Evolutionary conservation across 1,139 yeast species (phyloP), one percentile per base, ranked within the genome.

Genomic region (Diutina mesorugosa): DNA sequence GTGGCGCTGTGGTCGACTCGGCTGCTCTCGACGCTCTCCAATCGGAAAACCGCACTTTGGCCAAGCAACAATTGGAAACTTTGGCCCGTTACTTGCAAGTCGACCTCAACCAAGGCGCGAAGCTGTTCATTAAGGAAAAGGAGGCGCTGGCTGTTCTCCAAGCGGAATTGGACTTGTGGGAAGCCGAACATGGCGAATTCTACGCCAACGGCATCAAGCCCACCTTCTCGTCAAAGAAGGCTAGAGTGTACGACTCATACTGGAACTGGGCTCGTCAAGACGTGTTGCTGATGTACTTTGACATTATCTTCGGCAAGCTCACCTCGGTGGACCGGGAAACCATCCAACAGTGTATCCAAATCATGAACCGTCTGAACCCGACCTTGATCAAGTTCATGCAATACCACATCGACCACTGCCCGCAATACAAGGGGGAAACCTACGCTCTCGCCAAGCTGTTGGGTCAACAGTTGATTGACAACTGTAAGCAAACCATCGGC

Each of bases 181-280:
- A 84, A 65, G 85, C 85, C 60, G 99, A 93, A 74, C 93, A 93
- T 67, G 99, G 99, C 63, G 98, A 93, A 67, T 85, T 85, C 68
- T 93, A 91, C 69, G 93, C 97, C 56, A 80, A 84, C 59, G 98
- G 99, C 69, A 87, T 93, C 65, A 79, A 84, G 63, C 97, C 99
- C 55, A 84, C 87, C 9, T 93, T 93, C 76, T 88, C 96, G 51
- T 80, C 95, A 60, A 81, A 87, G 74, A 93, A 93, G 77, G 96
- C 98, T 47, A 88, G 99, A 77, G 84, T 87, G 57, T 93, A 93
- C 71, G 98, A 93, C 72, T 90, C 98, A 32, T 90, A 91, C 73
- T 93, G 99, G 99, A 95, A 95, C 73, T 93, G 99, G 99, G 97
- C 98, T 54, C 88, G 97, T 74, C 99, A 93, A 77, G 97, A 95